Percentiles rank a stretch among this genome's conserved stretches.
phyloP scores from a whole-genome alignment of 352 stramenopile genomes.

The Pythium sukuiense region DNA sequence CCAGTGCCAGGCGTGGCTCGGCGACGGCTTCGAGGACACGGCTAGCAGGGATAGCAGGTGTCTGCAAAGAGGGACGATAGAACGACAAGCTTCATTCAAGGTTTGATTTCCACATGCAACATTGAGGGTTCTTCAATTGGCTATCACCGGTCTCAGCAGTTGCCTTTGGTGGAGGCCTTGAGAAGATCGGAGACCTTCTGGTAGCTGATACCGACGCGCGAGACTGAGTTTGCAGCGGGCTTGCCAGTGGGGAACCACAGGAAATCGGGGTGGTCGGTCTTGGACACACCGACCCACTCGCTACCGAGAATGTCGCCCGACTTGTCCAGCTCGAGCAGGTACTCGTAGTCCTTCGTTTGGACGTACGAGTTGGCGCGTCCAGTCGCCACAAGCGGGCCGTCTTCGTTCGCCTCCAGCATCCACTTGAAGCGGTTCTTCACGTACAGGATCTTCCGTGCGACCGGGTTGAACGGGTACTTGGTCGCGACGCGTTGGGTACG shows the following conservation, averaged over 20 bases:
- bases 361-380: conserved; percentile 1
- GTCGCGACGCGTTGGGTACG: conserved; percentile 30
- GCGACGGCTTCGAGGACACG: no score
- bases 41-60: no score
- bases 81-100: no score
- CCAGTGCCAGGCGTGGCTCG: no score
- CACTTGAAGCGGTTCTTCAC: conserved; percentile 18
- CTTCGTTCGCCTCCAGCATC: conserved; percentile 13
- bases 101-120: no score
- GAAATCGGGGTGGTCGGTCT: conserved; percentile 16
- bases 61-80: no score
- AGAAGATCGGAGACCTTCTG: conserved; percentile 15
- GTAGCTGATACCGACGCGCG: conserved; percentile 18
- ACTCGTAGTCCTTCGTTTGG: conserved; percentile 11
- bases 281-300: conserved; percentile 16
- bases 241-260: conserved; percentile 16
- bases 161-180: conserved; percentile 4
- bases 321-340: conserved; percentile 23
- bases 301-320: conserved; percentile 19
- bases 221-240: conserved; percentile 1
- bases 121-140: no score
- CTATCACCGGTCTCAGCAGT: no score
- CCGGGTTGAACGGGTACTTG: conserved; percentile 16
- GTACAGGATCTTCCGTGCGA: conserved; percentile 21
- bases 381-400: conserved; percentile 12